Conservation (phyloP, 257 asterid genomes). For the Przewalskia tangutica region DNA sequence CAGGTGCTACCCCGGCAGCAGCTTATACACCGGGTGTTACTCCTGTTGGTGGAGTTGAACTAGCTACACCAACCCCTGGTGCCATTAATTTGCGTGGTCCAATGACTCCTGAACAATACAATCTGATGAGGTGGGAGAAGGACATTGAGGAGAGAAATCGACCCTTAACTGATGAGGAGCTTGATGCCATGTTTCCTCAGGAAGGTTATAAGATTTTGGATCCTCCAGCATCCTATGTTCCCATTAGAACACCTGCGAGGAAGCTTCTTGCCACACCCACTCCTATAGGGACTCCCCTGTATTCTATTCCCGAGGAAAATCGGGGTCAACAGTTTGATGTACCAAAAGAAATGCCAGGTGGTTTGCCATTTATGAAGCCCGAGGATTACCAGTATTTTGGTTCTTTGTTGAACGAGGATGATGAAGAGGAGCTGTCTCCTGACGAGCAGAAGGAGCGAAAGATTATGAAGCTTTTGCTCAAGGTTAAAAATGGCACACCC, state of each 20-base stretch:
- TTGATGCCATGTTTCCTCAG: slow-evolving; percentile 75
- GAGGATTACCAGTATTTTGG: slow-evolving; percentile 84
- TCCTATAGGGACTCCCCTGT: slow-evolving; percentile 68
- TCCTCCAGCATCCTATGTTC: slow-evolving; percentile 77
- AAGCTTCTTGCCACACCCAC: slow-evolving; percentile 92
- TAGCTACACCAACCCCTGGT: slow-evolving; percentile 86
- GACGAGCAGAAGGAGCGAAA: slow-evolving; percentile 84
- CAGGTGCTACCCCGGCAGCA: slow-evolving; percentile 79
- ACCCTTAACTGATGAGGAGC: slow-evolving; percentile 82
- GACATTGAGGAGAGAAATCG: slow-evolving; percentile 85
- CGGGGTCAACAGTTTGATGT: slow-evolving; percentile 83
- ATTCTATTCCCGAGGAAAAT: slow-evolving; percentile 69
- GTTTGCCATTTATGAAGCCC: slow-evolving; percentile 78
- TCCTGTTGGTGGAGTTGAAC: slow-evolving; percentile 66
- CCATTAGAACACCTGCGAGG: slow-evolving; percentile 86
- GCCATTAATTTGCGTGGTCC: slow-evolving; percentile 60
- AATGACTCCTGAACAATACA: slow-evolving; percentile 86
- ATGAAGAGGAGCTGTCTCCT: slow-evolving; percentile 73
- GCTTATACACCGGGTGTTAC: slow-evolving; percentile 82
- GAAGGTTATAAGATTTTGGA: slow-evolving; percentile 85
- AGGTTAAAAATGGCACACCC: slow-evolving; percentile 93
- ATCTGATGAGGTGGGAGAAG: slow-evolving; percentile 81
- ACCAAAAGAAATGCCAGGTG: slow-evolving; percentile 83
- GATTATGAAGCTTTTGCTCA: slow-evolving; percentile 82
- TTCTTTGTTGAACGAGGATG: slow-evolving; percentile 56